Base-by-base conservation (phyloP, 345 rosid genomes). In the Ailanthus altissimus region DNA sequence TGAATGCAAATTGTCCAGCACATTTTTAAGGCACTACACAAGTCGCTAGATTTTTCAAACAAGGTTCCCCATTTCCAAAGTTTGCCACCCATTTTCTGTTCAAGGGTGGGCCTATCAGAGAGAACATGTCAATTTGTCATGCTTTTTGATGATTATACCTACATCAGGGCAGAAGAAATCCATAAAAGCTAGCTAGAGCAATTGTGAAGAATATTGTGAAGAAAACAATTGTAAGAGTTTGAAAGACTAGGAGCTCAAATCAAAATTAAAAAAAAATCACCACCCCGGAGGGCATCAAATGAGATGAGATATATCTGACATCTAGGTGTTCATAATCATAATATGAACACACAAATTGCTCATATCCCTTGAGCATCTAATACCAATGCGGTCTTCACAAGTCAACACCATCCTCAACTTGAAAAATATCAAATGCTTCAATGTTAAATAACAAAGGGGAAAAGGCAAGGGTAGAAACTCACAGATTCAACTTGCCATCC, bases 401-500 rank as follows among this genome's bases (percentile, higher is more conserved):
- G 36, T 59, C 12, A 32, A 51, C 56, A 38, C 69, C 72, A 16
- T 38, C 63, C 66, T 42, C 61, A 51, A 69, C 68, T 47, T n/a
- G 21, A 65, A 76, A 62, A 64, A 32, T 63, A 58, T 9, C 45
- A 6, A 14, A 21, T 46, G 57, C 23, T 66, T 66, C 5, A 72
- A 32, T 65, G 38, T 73, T 56, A 50, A 53, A 49, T 43, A 75
- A 67, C 2, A 12, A 32, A 9, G 43, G 46, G 72, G 23, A 32
- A 76, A 23, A 50, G 36, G 45, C 18, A 79, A 72, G 80, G 43
- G 60, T 8, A 74, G 46, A 72, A 74, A 85, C 98, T 91, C 86
- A 93, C 98, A 81, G 98, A 90, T 81, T 86, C 89, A 77, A 89
- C 92, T 77, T 84, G 90, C 98, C 98, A 94, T 40, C 81, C 89